A percentile compares a stretch with the other conserved stretches of the same genome.
Conservation (phyloP, 257 asterid species). For the Phtheirospermum japonicum region DNA sequence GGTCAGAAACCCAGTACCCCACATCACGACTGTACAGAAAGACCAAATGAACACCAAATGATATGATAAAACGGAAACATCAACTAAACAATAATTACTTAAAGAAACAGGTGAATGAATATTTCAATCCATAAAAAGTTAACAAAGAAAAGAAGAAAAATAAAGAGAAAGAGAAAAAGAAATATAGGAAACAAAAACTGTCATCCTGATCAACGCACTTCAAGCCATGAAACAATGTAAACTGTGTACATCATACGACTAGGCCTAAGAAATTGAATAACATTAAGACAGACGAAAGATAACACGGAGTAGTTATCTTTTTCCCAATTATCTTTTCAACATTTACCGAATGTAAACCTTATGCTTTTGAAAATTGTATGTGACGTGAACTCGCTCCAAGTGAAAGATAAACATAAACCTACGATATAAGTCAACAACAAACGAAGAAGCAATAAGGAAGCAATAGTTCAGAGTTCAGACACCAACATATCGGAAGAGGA, state of each 20-base stretch:
- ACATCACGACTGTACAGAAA: conserved; percentile 13
- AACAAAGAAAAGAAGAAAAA: neutral
- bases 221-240: conserved; percentile 17
- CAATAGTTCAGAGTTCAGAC: conserved; percentile 3
- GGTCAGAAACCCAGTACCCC: conserved; percentile 28
- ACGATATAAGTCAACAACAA: neutral
- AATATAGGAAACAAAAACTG: neutral
- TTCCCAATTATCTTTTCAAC: conserved; percentile 12
- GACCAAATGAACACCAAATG: conserved; percentile 22
- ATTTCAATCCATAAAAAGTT: conserved; percentile 13
- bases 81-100: conserved; percentile 4
- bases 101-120: conserved; percentile 1
- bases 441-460: conserved; percentile 9
- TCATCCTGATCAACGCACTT: conserved; percentile 9
- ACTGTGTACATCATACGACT: neutral
- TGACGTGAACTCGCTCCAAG: conserved; percentile 1
- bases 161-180: too few species aligned
- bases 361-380: conserved; percentile 8
- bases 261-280: neutral
- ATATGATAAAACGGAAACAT: conserved; percentile 23
- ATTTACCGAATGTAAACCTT: neutral
- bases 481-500: conserved; percentile 6
- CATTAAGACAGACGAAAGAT: neutral
- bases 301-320: neutral
- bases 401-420: neutral